Base-by-base conservation (phyloP, 2,329 filamentous ascomycete genomes). In the Phaeoacremonium minimum region DNA sequence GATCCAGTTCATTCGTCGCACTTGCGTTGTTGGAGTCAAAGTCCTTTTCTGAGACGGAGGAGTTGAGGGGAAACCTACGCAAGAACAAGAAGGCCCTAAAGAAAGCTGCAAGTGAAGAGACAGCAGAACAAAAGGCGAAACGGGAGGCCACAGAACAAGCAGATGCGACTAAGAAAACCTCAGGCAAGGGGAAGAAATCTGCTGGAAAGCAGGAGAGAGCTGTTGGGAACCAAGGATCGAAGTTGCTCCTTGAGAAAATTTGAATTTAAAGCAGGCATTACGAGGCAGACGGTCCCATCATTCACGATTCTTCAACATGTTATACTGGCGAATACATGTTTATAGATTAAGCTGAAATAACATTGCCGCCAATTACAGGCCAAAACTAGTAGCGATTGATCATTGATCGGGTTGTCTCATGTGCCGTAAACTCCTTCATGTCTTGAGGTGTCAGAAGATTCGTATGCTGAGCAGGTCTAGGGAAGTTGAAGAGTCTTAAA, bases 1-100 rank as follows among this genome's bases (percentile, higher is more conserved):
- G 90, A 0, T 77, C 83, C 2, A 89, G 88, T 48, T 87, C 86
- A 2, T 97, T 95, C 50, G 87, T 95, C 9, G 74, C 96, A 4
- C 75, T 97, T 17, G 85, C 81, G 13, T 66, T 97, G 46, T 62
- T 90, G 5, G 91, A 97, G 63, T 77, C 84, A 0, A 70, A 76
- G 15, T 79, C 80, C 40, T 93, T 93, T 51, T 70, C 69, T 17
- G 71, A 80, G 49, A 79, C 73, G 50, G 71, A 74, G 13, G 81
- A 85, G 50, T 66, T 95, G 35, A 67, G 81, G 53, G 79, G 81
- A 58, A 75, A 69, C 12, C 64, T 96, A 48, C 83, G 80, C 66
- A 83, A 85, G 65, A 78, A 82, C 48, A 86, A 80, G 69, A 82
- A 84, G 64, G 64, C 67, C 42, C 65, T 95, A 38, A 71, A 87